phyloP scores from a whole-genome alignment of 306 rosid species.

The Quercus dentata region DNA sequence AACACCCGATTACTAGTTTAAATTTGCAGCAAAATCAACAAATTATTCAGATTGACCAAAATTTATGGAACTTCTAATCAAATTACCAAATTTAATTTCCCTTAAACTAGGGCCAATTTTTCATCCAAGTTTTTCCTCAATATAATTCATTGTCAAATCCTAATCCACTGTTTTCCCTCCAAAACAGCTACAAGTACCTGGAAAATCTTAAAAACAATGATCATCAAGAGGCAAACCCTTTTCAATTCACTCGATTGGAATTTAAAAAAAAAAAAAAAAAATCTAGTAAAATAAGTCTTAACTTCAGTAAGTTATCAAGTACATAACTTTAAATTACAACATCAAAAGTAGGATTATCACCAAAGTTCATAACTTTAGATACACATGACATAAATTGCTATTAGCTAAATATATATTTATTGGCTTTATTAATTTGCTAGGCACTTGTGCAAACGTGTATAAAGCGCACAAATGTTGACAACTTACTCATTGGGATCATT shows the following conservation, averaged over 20 bases:
- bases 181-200: neutral
- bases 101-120: too few relatives aligned
- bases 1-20: too few relatives aligned
- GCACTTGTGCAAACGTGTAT: neutral
- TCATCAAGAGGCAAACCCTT: neutral
- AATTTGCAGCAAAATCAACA: neutral
- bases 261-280: too few relatives aligned
- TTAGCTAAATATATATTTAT: neutral
- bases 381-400: too few relatives aligned
- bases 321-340: neutral
- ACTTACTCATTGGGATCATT: constrained; percentile 39
- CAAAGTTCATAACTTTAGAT: too few relatives aligned
- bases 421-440: neutral
- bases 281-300: neutral
- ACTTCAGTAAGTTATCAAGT: neutral
- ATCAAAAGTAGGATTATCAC: neutral
- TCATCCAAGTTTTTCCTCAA: too few relatives aligned
- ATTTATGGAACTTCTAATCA: too few relatives aligned
- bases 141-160: too few relatives aligned
- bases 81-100: too few relatives aligned
- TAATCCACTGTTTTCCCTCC: neutral
- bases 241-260: neutral
- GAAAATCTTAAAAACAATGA: neutral
- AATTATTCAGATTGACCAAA: neutral
- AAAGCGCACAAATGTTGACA: neutral